Conservation (phyloP, 208 protist species). For the Balamuthia mandrillaris region DNA sequence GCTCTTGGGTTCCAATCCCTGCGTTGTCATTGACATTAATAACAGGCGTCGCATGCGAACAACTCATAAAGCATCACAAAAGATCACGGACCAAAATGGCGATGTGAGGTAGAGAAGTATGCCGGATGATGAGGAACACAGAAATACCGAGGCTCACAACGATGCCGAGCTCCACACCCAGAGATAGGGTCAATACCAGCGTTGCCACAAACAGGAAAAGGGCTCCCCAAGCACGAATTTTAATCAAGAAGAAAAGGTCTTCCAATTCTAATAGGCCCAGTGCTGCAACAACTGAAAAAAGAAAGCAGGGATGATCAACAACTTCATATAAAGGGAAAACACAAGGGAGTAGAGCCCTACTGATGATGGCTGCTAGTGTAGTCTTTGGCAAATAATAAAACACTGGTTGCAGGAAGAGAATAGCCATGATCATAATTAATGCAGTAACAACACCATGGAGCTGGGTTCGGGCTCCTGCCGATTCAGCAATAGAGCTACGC, state of each 20-base stretch:
- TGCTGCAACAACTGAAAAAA: not conserved
- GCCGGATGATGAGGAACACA: slow-evolving; percentile 52
- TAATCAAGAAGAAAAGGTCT: slow-evolving; percentile 13
- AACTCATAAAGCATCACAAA: too few relatives aligned
- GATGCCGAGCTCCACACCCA: slow-evolving; percentile 56
- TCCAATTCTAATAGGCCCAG: not conserved
- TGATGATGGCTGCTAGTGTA: not conserved
- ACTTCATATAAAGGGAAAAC: not conserved
- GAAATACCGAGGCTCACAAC: slow-evolving; percentile 41
- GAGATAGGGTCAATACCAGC: slow-evolving; percentile 27
- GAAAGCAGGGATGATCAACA: not conserved
- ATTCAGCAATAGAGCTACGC: not conserved
- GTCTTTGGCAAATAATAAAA: not conserved
- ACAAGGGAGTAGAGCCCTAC: not conserved
- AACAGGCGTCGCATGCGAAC: too few relatives aligned
- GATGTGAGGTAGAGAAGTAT: slow-evolving; percentile 48
- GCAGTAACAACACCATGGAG: not conserved
- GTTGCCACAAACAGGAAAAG: slow-evolving; percentile 26
- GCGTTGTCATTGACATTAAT: too few relatives aligned
- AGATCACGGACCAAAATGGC: slow-evolving; percentile 45
- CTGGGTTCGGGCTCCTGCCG: not conserved
- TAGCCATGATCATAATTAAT: not conserved
- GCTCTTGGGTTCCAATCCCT: not conserved
- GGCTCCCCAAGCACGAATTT: slow-evolving; percentile 14
- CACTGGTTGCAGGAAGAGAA: not conserved